Percentiles rank a stretch among this genome's conserved stretches.
Conservation (phyloP, 2,329 filamentous ascomycete species). For the Phialophora verrucosa region DNA sequence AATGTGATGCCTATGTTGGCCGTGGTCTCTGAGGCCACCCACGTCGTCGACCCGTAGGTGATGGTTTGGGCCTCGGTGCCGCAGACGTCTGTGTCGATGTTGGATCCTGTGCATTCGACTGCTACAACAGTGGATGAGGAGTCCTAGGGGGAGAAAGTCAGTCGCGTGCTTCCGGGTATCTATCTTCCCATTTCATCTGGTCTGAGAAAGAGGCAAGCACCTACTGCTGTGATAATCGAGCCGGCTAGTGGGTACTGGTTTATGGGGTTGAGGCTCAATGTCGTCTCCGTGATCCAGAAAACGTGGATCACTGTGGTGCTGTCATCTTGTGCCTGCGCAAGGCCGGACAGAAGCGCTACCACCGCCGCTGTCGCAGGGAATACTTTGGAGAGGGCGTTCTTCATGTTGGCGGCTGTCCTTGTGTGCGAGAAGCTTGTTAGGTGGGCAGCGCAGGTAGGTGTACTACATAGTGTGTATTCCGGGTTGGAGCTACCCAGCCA, state of each 20-base stretch:
- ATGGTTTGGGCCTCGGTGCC: constrained; percentile 5
- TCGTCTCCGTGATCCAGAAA: constrained; percentile 8
- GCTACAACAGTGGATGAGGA: constrained; percentile 3
- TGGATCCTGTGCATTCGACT: constrained; percentile 9
- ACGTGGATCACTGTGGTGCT: constrained; percentile 3
- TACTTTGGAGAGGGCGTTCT: background rate
- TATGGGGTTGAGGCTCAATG: constrained; percentile 5
- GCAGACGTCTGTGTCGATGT: constrained; percentile 7
- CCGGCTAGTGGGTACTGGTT: constrained; percentile 8
- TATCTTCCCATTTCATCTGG: background rate
- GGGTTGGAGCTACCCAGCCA: background rate
- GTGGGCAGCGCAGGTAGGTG: background rate
- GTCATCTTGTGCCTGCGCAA: constrained; percentile 6
- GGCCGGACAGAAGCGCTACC: background rate
- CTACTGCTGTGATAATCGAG: constrained; percentile 5
- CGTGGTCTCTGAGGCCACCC: background rate
- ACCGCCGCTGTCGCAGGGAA: constrained; percentile 5
- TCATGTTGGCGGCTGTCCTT: background rate
- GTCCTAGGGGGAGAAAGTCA: constrained; percentile 9
- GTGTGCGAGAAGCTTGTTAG: background rate
- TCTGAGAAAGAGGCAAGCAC: background rate
- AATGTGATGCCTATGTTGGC: background rate
- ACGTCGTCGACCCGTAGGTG: constrained; percentile 11
- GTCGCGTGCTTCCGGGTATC: background rate
- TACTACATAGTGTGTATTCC: background rate